Evolutionary conservation across 805 yeast genomes (phyloP).

Genomic region (Saccharomyces kudriavzevii): DNA sequence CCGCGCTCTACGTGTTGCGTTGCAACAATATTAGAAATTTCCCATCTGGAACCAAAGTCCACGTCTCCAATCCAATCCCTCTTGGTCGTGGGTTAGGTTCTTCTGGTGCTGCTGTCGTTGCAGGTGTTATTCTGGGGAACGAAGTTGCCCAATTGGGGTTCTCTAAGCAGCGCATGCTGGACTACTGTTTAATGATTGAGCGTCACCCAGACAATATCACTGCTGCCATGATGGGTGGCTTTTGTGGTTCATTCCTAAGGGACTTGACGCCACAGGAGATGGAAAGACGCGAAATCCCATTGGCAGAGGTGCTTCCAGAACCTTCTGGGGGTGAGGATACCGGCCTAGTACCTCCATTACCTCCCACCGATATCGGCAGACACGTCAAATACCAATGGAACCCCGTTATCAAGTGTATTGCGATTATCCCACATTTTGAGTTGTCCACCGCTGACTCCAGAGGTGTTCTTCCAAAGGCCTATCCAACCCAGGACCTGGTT

Average conservation of each 20-base stretch:
- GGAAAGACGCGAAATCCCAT: slow-evolving; percentile 71
- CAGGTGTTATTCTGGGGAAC: slow-evolving; percentile 86
- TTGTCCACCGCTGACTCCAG: slow-evolving; percentile 88
- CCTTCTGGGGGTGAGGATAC: slow-evolving; percentile 65
- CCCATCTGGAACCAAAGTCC: slow-evolving; percentile 76
- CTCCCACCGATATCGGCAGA: slow-evolving; percentile 82
- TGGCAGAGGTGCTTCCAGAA: slow-evolving; percentile 75
- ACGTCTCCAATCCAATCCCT: slow-evolving; percentile 86
- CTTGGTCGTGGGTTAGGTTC: slow-evolving; percentile 96
- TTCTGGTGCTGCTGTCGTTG: slow-evolving; percentile 97
- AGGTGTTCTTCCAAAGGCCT: slow-evolving; percentile 77
- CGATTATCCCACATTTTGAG: slow-evolving; percentile 90
- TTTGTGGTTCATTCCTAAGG: slow-evolving; percentile 88
- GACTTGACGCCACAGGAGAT: slow-evolving; percentile 67
- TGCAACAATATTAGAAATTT: slow-evolving; percentile 69
- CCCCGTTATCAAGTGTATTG: slow-evolving; percentile 72
- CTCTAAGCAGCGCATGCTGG: slow-evolving; percentile 75
- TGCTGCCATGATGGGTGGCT: slow-evolving; percentile 99
- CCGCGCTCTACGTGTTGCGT: slow-evolving; percentile 85
- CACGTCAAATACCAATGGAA: slow-evolving; percentile 83
- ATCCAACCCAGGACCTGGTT: slow-evolving; percentile 72
- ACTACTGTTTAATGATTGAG: slow-evolving; percentile 93
- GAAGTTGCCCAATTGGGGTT: slow-evolving; percentile 70
- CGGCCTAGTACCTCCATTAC: slow-evolving; percentile 64
- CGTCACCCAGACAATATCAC: slow-evolving; percentile 98